Evolutionary conservation across 495 filamentous ascomycete genomes (phyloP), one percentile per base, ranked within the genome.

Genomic region (Talaromyces thailandensis): DNA sequence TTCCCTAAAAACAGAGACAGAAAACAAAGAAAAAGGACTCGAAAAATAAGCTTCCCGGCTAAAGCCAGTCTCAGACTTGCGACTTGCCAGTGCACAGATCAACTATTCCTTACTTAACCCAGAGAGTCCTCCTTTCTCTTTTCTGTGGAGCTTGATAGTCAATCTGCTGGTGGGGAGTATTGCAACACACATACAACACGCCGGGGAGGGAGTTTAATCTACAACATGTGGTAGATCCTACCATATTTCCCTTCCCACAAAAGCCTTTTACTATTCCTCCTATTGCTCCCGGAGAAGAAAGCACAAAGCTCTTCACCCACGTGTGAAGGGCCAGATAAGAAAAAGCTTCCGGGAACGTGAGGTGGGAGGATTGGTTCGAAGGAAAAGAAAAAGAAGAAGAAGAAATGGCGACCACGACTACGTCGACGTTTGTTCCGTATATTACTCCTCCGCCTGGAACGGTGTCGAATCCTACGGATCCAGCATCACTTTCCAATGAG

Each of bases 381-480:
- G 2, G 7, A 14, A 14, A 14, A 37, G 7, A 16, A 16, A 37
- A 16, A 37, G 8, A 37, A 37, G 4, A 12, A 40, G 16, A 35
- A 8, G 12, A 11, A 24, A 61, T 61, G 59, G 59, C 59, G 26
- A 52, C 57, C 18, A 59, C 59, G 25, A 61, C 59, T 25, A 50
- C 58, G 12, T 61, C 43, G 14, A 61, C 59, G 23, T 59, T 59
- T 45, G 57, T 59, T 7, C 59, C 59, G 2, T 52, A 58, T 28
- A 28, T 16, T 9, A 57, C 60, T 21, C 66, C 70, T 60, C 70
- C 70, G 9, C 63, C 62, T 0, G 70, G 68, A 0, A 58, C 68
- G 11, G 63, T 59, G 11, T 64, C 67, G 40, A 69, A 71, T 31
- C 63, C 67, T n/a, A 56, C 43, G 0, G 28, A 72, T 51, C 64